These are phyloP conservation scores for Hyphochytrium catenoides DNA, from an alignment of 352 stramenopile genomes.

Conservation along the genomic window DNA sequence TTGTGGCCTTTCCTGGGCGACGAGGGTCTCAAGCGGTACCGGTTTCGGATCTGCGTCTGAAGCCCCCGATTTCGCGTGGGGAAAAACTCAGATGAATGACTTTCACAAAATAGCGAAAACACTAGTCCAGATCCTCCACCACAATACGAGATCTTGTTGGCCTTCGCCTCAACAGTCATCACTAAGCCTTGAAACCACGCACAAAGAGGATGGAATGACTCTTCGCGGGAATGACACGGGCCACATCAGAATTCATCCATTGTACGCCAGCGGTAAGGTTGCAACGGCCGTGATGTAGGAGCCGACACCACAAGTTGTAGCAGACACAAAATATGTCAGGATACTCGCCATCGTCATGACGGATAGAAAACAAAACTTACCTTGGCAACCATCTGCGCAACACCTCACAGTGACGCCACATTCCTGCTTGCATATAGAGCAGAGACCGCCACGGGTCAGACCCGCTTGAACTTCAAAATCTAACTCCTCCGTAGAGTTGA, in stretches of 20 bases:
- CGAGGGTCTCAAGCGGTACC: neutral
- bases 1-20: constrained; percentile 10
- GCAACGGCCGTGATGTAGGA: constrained; percentile 1
- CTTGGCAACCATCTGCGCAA: constrained; percentile 11
- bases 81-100: neutral
- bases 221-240: constrained; percentile 6
- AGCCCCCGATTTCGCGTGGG: neutral
- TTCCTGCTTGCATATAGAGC: constrained; percentile 4
- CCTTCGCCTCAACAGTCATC: constrained; percentile 26
- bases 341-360: constrained; percentile 41
- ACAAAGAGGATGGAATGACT: constrained; percentile 54
- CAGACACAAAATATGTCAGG: constrained; percentile 26
- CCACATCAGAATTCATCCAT: no score
- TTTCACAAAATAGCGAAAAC: constrained; percentile 31
- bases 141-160: constrained; percentile 29
- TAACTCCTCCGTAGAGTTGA: no score
- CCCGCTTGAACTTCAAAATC: constrained; percentile 24
- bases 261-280: no score
- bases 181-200: constrained; percentile 50
- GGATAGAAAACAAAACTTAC: constrained; percentile 34
- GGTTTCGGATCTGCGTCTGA: neutral
- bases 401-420: constrained; percentile 6
- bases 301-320: constrained; percentile 10
- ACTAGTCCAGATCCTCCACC: constrained; percentile 36
- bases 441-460: constrained; percentile 11